Percentiles rank a stretch among this genome's conserved stretches.
These are phyloP conservation scores for Atalantia buxifolia DNA, from an alignment of 345 rosid genomes.

Conservation along the genomic window DNA sequence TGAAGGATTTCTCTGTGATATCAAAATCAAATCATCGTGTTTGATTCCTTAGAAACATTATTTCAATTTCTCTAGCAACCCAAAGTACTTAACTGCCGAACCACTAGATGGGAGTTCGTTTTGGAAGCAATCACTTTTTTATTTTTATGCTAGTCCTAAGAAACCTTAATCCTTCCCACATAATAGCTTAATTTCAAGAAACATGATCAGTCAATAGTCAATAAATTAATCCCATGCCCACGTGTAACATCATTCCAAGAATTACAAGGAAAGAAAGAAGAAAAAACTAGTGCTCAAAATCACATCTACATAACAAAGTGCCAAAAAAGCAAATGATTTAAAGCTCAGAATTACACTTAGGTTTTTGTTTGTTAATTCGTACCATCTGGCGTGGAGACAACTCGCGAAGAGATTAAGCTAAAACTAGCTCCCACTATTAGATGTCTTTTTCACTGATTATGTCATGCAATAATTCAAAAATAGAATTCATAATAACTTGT, in stretches of 20 bases:
- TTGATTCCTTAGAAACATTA: no score
- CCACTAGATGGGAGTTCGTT: neutral
- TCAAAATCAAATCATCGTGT: no score
- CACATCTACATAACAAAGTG: neutral
- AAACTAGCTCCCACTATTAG: neutral
- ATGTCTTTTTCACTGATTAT: conserved; percentile 26
- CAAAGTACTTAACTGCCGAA: no score
- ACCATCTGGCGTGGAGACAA: conserved; percentile 13
- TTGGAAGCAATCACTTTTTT: neutral
- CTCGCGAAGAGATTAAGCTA: neutral
- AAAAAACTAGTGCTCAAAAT: neutral
- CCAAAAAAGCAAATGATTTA: neutral
- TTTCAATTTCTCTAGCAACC: no score
- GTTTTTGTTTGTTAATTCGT: neutral
- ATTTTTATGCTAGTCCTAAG: neutral
- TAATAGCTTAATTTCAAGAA: neutral
- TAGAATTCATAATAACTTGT: neutral
- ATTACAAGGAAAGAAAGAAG: no score
- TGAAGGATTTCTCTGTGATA: no score
- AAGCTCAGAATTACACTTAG: neutral
- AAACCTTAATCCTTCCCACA: neutral
- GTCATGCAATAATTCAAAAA: conserved; percentile 23
- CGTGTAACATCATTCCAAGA: neutral
- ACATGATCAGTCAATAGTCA: neutral
- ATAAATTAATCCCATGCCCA: neutral